Conservation (phyloP, 805 yeast species). For the Komagataella populi region DNA sequence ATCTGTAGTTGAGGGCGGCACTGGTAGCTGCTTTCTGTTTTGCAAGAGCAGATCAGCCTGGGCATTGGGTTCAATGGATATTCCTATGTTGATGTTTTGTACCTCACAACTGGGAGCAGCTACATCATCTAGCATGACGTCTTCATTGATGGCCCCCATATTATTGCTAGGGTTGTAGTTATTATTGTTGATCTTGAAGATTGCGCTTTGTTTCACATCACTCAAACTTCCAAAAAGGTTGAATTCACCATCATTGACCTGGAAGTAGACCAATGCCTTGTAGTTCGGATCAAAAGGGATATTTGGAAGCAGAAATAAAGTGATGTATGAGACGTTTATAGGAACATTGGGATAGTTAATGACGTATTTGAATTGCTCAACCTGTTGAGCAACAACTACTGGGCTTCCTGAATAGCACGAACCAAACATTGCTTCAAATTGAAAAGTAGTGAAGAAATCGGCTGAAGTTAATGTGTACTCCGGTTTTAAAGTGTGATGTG, state of each 20-base stretch:
- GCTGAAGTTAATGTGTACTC: not conserved
- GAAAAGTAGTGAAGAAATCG: not conserved
- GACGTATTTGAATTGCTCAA: slow-evolving; percentile 56
- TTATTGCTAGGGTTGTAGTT: slow-evolving; percentile 2
- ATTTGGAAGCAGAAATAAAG: slow-evolving; percentile 78
- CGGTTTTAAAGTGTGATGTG: not conserved
- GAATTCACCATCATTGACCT: slow-evolving; percentile 52
- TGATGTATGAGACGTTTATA: slow-evolving; percentile 54
- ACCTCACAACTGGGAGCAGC: slow-evolving; percentile 19
- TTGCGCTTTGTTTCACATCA: slow-evolving; percentile 74
- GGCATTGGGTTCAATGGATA: slow-evolving; percentile 72
- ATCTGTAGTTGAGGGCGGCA: slow-evolving; percentile 14
- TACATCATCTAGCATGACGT: slow-evolving; percentile 42
- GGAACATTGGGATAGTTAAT: slow-evolving; percentile 50
- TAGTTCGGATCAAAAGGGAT: slow-evolving; percentile 54
- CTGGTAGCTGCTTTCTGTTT: slow-evolving; percentile 22
- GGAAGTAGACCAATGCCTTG: slow-evolving; percentile 83
- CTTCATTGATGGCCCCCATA: slow-evolving; percentile 13
- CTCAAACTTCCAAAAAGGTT: slow-evolving; percentile 53
- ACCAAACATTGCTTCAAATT: slow-evolving; percentile 2
- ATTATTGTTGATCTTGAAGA: slow-evolving; percentile 58
- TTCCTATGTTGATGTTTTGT: slow-evolving; percentile 43
- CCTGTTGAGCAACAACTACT: slow-evolving; percentile 42
- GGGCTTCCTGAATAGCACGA: slow-evolving; percentile 2
- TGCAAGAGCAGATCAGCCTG: slow-evolving; percentile 41